Conservation (phyloP, 2,329 filamentous ascomycete species). For the Sarocladiaceae sp. region DNA sequence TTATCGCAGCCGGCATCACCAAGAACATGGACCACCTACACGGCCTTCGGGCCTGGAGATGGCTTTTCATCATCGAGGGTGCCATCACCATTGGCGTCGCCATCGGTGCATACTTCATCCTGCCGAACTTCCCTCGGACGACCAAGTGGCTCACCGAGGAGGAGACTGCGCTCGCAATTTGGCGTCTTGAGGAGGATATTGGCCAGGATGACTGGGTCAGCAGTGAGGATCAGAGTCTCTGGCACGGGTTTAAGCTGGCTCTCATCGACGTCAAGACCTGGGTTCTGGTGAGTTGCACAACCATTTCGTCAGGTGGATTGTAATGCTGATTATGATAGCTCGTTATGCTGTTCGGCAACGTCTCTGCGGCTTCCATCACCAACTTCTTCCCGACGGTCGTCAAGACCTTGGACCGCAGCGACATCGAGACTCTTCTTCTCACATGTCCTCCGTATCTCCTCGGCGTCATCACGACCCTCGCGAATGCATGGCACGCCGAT, state of each 20-base stretch:
- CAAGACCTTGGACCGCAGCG: constrained; percentile 55
- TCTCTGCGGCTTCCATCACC: constrained; percentile 26
- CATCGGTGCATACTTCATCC: constrained; percentile 44
- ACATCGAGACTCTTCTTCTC: constrained; percentile 54
- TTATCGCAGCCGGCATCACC: constrained; percentile 59
- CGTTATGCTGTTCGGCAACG: constrained; percentile 51
- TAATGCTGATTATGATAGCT: constrained; percentile 26
- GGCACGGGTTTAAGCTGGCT: constrained; percentile 47
- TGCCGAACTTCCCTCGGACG: constrained; percentile 39
- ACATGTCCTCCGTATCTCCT: constrained; percentile 62
- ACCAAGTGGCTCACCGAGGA: constrained; percentile 33
- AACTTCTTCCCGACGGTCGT: constrained; percentile 52
- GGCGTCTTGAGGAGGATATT: constrained; percentile 58
- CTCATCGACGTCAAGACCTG: constrained; percentile 55
- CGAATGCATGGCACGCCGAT: constrained; percentile 66
- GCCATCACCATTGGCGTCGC: constrained; percentile 57
- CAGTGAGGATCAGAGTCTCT: constrained; percentile 48
- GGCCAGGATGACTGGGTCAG: constrained; percentile 58
- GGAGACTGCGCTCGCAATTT: constrained; percentile 50
- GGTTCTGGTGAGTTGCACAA: constrained; percentile 38
- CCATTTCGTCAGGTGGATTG: neutral
- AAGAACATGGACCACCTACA: constrained; percentile 53
- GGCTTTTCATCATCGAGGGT: constrained; percentile 56
- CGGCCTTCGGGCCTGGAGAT: constrained; percentile 57
- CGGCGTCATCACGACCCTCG: constrained; percentile 52